Evolutionary conservation across 768 basidiomycete species (phyloP).

Genomic region (Tricholoma flavovirens): DNA sequence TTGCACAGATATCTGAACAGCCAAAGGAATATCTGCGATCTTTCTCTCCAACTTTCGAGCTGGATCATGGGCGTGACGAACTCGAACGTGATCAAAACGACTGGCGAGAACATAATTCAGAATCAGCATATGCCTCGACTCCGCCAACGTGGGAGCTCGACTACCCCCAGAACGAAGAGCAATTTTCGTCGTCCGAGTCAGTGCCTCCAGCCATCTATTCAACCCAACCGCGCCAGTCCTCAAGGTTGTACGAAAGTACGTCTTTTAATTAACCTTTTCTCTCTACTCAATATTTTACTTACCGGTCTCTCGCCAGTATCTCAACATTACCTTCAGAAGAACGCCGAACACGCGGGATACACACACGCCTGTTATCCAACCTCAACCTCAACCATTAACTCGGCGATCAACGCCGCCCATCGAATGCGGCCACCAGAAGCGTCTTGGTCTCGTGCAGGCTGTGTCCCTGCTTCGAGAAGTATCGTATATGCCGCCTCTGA

Average conservation of each 20-base stretch:
- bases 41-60: constrained; percentile 36
- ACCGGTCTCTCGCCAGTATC: constrained; percentile 5
- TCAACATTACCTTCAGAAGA: constrained; percentile 12
- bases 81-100: constrained; percentile 7
- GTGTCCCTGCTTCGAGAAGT: constrained; percentile 5
- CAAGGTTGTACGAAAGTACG: constrained; percentile 12
- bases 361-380: constrained; percentile 2
- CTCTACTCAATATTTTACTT: neutral
- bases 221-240: constrained; percentile 6
- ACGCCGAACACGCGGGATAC: neutral
- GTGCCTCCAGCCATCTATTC: neutral
- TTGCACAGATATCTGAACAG: neutral
- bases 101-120: constrained; percentile 8
- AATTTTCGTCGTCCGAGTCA: constrained; percentile 6
- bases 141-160: constrained; percentile 15
- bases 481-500: constrained; percentile 2
- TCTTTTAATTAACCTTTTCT: constrained; percentile 1
- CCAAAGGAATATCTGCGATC: constrained; percentile 21
- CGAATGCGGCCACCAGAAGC: neutral
- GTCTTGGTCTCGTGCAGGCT: neutral
- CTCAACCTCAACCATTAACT: constrained; percentile 6
- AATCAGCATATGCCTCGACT: neutral
- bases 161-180: constrained; percentile 9
- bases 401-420: neutral
- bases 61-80: constrained; percentile 17